Evolutionary conservation across 2,329 filamentous ascomycete genomes (phyloP), one percentile per base, ranked within the genome.

Genomic region (Metarhizium guizhouense): DNA sequence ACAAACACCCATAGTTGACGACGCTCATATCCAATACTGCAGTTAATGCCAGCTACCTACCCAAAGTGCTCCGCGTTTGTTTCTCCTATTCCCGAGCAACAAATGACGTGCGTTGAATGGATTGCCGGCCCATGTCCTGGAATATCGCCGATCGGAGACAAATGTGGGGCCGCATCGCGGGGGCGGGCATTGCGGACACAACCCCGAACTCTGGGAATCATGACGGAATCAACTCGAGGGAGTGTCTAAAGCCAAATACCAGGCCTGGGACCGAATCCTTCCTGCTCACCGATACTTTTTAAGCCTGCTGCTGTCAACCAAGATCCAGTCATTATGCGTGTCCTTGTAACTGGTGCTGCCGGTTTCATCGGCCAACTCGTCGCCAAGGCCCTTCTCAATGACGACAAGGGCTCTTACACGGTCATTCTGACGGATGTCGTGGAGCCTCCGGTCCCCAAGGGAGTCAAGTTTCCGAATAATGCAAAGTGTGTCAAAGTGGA

Each of bases 341-440:
- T 85, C 45, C 76, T 85, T 63, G 82, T 86, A 62, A 84, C 81
- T 13, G 82, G 82, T 25, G 25, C 25, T 25, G 77, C 79, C 52
- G 82, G 82, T 55, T 84, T 85, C 65, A 78, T 85, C 56, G 82
- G 82, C 64, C 81, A 84, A 65, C 74, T 80, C 51, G 74, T 85
- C 38, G 77, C 80, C 10, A 72, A 74, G 53, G 74, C 79, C 45
- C 73, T 85, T 11, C 70, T 84, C 45, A 70, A 74, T 34, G 58
- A 62, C 6, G 58, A 60, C 13, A 38, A 56, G 20, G 56, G 61
- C 7, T 66, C 60, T 34, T 54, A 73, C 40, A 68, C 74, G 56
- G 69, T 85, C 54, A 74, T 76, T 55, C 70, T 84, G 47, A 82
- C 79, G 18, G 82, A 85, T 61, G 72, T 84, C 32, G 67, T 78